Evolutionary conservation across 2,329 filamentous ascomycete species (phyloP).

Genomic region (Cordyceps fumosorosea): DNA sequence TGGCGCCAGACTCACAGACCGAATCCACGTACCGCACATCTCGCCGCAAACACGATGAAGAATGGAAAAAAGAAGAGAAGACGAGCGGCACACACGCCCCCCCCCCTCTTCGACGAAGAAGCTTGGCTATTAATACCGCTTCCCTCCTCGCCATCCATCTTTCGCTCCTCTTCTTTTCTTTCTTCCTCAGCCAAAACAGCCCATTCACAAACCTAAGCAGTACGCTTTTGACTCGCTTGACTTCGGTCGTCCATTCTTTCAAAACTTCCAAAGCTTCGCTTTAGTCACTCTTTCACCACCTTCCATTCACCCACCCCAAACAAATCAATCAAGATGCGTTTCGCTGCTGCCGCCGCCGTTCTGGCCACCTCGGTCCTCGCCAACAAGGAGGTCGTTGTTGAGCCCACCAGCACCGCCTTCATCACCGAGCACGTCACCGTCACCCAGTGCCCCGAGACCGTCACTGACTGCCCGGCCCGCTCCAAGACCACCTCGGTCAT

Average conservation of each 20-base stretch:
- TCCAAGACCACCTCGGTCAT: slow-evolving; percentile 31
- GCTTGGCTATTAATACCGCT: slow-evolving; percentile 40
- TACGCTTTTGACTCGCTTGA: slow-evolving; percentile 38
- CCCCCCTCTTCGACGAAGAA: background rate
- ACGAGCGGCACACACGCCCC: background rate
- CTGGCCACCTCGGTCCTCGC: slow-evolving; percentile 34
- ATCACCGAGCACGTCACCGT: slow-evolving; percentile 53
- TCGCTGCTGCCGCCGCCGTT: slow-evolving; percentile 44
- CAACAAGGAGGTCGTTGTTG: slow-evolving; percentile 20
- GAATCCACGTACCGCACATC: background rate
- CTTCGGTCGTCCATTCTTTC: slow-evolving; percentile 55
- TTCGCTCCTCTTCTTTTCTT: slow-evolving; percentile 23
- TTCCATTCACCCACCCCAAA: slow-evolving; percentile 24
- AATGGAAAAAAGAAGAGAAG: background rate
- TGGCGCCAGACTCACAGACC: background rate
- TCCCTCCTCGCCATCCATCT: slow-evolving; percentile 26
- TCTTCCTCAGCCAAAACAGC: slow-evolving; percentile 39
- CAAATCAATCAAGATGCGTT: slow-evolving; percentile 54
- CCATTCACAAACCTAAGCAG: slow-evolving; percentile 29
- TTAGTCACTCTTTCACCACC: slow-evolving; percentile 23
- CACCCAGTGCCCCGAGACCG: slow-evolving; percentile 52
- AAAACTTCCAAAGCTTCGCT: slow-evolving; percentile 27
- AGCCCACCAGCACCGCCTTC: slow-evolving; percentile 43
- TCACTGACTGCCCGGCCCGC: slow-evolving; percentile 53
- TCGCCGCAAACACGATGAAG: background rate